Percentiles rank a stretch among this genome's conserved stretches.
phyloP scores from a whole-genome alignment of 495 filamentous ascomycete species.

The Xylaria curta region DNA sequence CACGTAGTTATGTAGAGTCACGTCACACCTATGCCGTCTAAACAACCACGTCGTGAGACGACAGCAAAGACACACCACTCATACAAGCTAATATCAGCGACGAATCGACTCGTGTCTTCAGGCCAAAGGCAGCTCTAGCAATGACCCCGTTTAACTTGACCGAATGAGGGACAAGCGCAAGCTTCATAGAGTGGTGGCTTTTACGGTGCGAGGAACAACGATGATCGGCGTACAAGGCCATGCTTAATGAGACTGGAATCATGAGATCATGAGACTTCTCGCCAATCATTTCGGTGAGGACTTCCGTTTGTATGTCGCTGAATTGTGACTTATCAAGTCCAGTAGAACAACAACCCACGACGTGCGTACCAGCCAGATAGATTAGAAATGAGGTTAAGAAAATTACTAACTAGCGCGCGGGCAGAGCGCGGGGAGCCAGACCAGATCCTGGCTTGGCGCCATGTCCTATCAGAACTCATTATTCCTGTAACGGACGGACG shows the following conservation, averaged over 20 bases:
- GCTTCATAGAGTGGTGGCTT: neutral
- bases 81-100: neutral
- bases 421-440: slow-evolving; percentile 14
- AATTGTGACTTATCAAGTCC: neutral
- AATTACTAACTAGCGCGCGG: slow-evolving; percentile 23
- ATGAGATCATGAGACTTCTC: neutral
- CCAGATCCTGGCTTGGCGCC: neutral
- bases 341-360: neutral
- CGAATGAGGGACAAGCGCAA: neutral
- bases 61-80: slow-evolving; percentile 5
- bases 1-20: neutral
- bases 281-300: neutral
- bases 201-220: neutral
- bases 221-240: neutral
- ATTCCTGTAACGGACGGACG: no score
- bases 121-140: neutral
- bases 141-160: neutral
- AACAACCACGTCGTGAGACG: neutral
- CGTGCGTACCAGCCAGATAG: neutral
- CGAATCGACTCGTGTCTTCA: neutral
- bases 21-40: slow-evolving; percentile 10
- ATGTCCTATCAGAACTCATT: neutral
- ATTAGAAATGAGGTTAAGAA: neutral
- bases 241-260: neutral
- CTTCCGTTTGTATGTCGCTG: neutral